phyloP scores from a whole-genome alignment of 2,329 filamentous ascomycete species.

The Erysiphe pulchra region DNA sequence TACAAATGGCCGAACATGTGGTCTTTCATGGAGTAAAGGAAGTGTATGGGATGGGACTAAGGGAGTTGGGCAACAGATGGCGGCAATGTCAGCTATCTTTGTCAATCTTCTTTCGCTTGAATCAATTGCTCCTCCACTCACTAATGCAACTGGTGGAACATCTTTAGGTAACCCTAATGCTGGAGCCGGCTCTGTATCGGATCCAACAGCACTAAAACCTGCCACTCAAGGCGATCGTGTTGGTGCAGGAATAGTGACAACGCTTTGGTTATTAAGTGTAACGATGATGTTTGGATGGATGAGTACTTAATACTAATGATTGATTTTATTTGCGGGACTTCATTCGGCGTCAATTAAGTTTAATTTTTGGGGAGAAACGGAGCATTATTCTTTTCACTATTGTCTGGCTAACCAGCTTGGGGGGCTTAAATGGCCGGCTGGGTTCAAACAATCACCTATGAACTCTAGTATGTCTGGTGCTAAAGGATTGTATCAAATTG shows the following conservation, averaged over 20 bases:
- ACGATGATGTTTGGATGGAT: slow-evolving; percentile 15
- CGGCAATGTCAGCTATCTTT: slow-evolving; percentile 29
- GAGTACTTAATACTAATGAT: slow-evolving; percentile 5
- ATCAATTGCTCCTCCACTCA: slow-evolving; percentile 9
- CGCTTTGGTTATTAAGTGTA: slow-evolving; percentile 11
- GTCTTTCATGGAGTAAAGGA: slow-evolving; percentile 28
- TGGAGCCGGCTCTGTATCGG: slow-evolving; percentile 4
- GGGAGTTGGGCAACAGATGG: slow-evolving; percentile 39
- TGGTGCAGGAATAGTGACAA: slow-evolving; percentile 19
- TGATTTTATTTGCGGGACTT: no score
- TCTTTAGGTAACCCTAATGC: slow-evolving; percentile 9
- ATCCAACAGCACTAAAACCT: slow-evolving; percentile 5
- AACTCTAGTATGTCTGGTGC: no score
- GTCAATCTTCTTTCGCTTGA: slow-evolving; percentile 16
- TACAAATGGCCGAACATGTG: slow-evolving; percentile 31
- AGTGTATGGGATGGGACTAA: slow-evolving; percentile 18
- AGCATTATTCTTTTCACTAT: no score
- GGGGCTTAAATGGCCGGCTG: no score
- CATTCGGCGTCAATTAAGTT: no score
- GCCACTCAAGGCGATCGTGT: slow-evolving; percentile 16
- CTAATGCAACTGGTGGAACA: slow-evolving; percentile 16
- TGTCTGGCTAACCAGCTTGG: no score
- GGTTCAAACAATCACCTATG: no score
- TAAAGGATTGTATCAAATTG: no score
- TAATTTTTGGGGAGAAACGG: no score